Conservation (phyloP, 768 basidiomycete genomes). For the Podaxis carcinomalis region DNA sequence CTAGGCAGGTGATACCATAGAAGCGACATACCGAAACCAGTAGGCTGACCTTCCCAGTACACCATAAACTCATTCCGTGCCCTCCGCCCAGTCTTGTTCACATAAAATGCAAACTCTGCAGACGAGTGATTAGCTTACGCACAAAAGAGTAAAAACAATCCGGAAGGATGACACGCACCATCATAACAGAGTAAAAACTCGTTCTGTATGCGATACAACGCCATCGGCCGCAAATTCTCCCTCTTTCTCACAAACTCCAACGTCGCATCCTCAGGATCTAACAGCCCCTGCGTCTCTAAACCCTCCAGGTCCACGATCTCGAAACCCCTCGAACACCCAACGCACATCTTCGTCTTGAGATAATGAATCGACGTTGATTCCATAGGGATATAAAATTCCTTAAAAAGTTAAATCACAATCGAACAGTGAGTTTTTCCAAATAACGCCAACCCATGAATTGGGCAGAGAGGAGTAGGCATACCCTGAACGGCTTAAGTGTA, state of each 20-base stretch:
- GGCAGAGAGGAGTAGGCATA: slow-evolving; percentile 26
- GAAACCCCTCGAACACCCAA: slow-evolving; percentile 95
- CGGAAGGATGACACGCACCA: slow-evolving; percentile 49
- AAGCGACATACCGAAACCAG: slow-evolving; percentile 78
- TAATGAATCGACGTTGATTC: slow-evolving; percentile 97
- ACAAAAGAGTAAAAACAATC: neutral
- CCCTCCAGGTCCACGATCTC: slow-evolving; percentile 98
- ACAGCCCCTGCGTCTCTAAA: slow-evolving; percentile 91
- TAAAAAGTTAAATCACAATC: slow-evolving; percentile 6
- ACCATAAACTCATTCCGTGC: slow-evolving; percentile 92
- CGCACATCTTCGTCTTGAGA: slow-evolving; percentile 94
- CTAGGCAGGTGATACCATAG: neutral
- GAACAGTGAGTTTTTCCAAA: neutral
- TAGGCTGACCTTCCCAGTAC: slow-evolving; percentile 93
- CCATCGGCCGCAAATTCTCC: slow-evolving; percentile 88
- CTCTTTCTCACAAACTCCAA: slow-evolving; percentile 91
- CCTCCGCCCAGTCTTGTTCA: slow-evolving; percentile 93
- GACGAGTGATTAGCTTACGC: slow-evolving; percentile 11
- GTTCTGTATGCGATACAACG: slow-evolving; percentile 94
- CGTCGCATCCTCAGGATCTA: slow-evolving; percentile 88
- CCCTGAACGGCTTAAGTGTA: slow-evolving; percentile 88
- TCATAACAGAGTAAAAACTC: slow-evolving; percentile 98
- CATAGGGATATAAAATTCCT: slow-evolving; percentile 99
- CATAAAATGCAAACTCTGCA: slow-evolving; percentile 97
- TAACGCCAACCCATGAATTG: neutral